A percentile compares a stretch with the other conserved stretches of the same genome.
Evolutionary conservation across 257 asterid species (phyloP).

Genomic region (Primulina eburnea): DNA sequence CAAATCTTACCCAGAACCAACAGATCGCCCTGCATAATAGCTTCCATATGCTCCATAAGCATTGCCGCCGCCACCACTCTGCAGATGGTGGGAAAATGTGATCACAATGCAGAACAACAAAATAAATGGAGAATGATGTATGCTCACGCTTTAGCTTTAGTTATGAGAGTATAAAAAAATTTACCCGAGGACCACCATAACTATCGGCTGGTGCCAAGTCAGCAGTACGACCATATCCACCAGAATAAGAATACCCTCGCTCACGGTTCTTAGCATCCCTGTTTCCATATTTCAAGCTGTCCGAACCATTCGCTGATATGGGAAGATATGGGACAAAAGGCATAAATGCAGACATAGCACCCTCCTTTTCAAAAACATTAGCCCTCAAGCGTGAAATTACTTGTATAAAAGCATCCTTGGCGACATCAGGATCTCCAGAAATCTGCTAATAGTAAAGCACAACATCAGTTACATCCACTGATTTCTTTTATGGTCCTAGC

Average conservation of each 20-base stretch:
- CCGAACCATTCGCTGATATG: slow-evolving; percentile 62
- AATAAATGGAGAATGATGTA: slow-evolving; percentile 14
- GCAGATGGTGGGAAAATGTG: slow-evolving; percentile 21
- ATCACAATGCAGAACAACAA: slow-evolving; percentile 17
- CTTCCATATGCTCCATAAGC: slow-evolving; percentile 86
- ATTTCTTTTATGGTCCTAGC: neutral
- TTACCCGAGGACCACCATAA: slow-evolving; percentile 64
- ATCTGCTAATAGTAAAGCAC: slow-evolving; percentile 39
- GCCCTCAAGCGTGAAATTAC: slow-evolving; percentile 90
- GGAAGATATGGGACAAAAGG: slow-evolving; percentile 86
- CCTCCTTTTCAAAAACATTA: slow-evolving; percentile 86
- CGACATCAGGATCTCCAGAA: slow-evolving; percentile 82
- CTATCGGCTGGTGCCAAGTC: slow-evolving; percentile 60
- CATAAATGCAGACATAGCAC: slow-evolving; percentile 61
- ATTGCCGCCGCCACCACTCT: slow-evolving; percentile 60
- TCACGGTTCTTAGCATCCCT: slow-evolving; percentile 70
- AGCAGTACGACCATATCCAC: slow-evolving; percentile 57
- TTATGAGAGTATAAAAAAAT: neutral
- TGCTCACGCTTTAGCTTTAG: neutral
- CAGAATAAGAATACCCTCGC: slow-evolving; percentile 68
- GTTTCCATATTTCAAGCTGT: slow-evolving; percentile 58
- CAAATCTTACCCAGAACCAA: slow-evolving; percentile 67
- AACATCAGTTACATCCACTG: neutral
- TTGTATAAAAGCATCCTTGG: slow-evolving; percentile 88
- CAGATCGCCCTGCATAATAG: slow-evolving; percentile 73